These are phyloP conservation scores for Leucosporidium scottii DNA, from an alignment of 768 basidiomycete genomes.

Conservation along the genomic window DNA sequence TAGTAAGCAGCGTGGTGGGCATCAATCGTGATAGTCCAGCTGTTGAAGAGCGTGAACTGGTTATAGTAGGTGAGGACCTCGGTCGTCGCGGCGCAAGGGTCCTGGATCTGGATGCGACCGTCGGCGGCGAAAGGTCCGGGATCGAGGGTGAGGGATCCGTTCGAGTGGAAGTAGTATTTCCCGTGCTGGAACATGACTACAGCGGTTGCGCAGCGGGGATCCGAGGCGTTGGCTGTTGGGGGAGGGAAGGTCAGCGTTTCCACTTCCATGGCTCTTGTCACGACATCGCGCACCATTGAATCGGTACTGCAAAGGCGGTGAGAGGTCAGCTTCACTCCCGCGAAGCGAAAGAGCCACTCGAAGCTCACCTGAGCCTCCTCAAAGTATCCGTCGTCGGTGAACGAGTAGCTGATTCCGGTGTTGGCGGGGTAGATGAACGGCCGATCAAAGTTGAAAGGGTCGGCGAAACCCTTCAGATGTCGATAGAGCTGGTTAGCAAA, in stretches of 20 bases:
- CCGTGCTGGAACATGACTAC: constrained; percentile 88
- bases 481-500: not conserved
- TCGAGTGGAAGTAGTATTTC: constrained; percentile 55
- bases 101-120: constrained; percentile 90
- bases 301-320: constrained; percentile 51
- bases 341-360: too few species aligned
- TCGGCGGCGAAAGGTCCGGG: constrained; percentile 65
- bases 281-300: constrained; percentile 62
- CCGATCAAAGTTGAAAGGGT: constrained; percentile 64
- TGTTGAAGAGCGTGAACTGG: constrained; percentile 56
- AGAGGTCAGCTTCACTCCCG: too few species aligned
- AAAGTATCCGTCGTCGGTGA: constrained; percentile 63
- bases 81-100: constrained; percentile 79
- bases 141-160: constrained; percentile 63
- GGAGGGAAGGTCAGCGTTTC: not conserved
- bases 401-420: constrained; percentile 60
- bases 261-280: too few species aligned
- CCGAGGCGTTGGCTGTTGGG: constrained; percentile 50
- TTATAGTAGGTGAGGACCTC: constrained; percentile 83
- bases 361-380: constrained; percentile 61
- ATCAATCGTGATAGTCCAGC: constrained; percentile 71
- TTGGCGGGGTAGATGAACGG: constrained; percentile 72
- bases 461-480: constrained; percentile 62
- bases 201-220: constrained; percentile 83
- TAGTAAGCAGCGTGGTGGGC: constrained; percentile 48